These are phyloP conservation scores for Ceriops zippeliana DNA, from an alignment of 345 rosid genomes.

Conservation along the genomic window DNA sequence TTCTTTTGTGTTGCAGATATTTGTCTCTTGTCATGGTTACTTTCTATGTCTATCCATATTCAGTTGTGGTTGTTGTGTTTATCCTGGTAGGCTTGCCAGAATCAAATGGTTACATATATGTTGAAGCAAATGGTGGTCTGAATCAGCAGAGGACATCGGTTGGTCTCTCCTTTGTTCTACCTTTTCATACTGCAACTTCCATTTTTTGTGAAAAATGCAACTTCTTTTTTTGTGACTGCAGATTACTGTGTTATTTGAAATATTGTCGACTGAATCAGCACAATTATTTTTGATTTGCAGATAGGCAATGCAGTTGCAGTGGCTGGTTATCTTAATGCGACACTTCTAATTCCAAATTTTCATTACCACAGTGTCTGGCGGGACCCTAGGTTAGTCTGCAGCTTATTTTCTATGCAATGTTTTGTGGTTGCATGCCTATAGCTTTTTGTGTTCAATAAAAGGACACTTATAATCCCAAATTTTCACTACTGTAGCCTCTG, in stretches of 20 bases:
- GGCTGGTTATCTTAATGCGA: conserved; percentile 98
- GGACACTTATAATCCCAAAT: conserved; percentile 65
- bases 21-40: not conserved
- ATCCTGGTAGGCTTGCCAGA: conserved; percentile 68
- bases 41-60: conserved; percentile 1
- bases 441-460: no score
- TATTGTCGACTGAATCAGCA: conserved; percentile 12
- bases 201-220: not conserved
- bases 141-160: conserved; percentile 99
- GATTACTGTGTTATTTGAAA: conserved; percentile 2
- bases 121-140: conserved; percentile 97
- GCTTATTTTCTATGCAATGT: not conserved
- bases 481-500: conserved; percentile 95
- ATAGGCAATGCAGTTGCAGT: conserved; percentile 99
- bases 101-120: conserved; percentile 89
- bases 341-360: conserved; percentile 86
- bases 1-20: not conserved
- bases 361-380: conserved; percentile 98
- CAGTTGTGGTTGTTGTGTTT: conserved; percentile 9
- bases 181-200: not conserved
- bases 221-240: conserved; percentile 1
- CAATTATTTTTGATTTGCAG: conserved; percentile 46
- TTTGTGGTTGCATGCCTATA: not conserved
- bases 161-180: conserved; percentile 36
- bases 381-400: conserved; percentile 79